phyloP scores from a whole-genome alignment of 2,329 filamentous ascomycete species.

The Arthrocladium fulminans region DNA sequence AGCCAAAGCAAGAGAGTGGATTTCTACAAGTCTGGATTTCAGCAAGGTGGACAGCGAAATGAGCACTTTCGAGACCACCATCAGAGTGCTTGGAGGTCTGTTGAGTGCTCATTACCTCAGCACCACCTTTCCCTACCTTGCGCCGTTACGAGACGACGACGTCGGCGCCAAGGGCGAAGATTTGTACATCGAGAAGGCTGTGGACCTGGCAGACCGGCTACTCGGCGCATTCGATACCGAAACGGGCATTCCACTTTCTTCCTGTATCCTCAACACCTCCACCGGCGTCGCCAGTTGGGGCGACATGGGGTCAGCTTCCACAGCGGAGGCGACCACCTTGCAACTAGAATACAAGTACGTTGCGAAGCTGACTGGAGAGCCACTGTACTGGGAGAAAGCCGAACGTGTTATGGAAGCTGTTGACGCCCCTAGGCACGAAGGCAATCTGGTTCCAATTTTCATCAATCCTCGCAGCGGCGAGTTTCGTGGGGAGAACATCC shows the following conservation, averaged over 20 bases:
- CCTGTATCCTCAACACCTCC: constrained; percentile 72
- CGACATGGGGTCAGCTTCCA: constrained; percentile 67
- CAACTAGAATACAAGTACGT: constrained; percentile 98
- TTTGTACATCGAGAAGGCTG: constrained; percentile 90
- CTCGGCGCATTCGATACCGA: constrained; percentile 78
- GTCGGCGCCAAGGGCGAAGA: constrained; percentile 70
- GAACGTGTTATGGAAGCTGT: constrained; percentile 89
- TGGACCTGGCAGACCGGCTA: constrained; percentile 80
- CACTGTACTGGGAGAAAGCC: constrained; percentile 80
- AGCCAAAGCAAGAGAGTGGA: constrained; percentile 78
- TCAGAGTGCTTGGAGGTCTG: constrained; percentile 90
- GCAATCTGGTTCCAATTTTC: constrained; percentile 86
- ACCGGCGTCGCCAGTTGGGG: constrained; percentile 59
- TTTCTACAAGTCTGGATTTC: constrained; percentile 70
- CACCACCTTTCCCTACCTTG: constrained; percentile 68
- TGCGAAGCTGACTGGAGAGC: constrained; percentile 86
- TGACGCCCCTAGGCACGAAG: constrained; percentile 68
- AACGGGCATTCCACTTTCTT: constrained; percentile 82
- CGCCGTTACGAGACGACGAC: constrained; percentile 63
- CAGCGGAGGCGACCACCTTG: constrained; percentile 81
- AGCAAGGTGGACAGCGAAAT: constrained; percentile 83
- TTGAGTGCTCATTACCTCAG: constrained; percentile 94
- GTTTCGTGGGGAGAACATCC: constrained; percentile 78
- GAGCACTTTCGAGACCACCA: constrained; percentile 95
- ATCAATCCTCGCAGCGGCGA: constrained; percentile 69